These are phyloP conservation scores for Beauveria caledonica DNA, from an alignment of 2,329 filamentous ascomycete species.

Conservation along the genomic window DNA sequence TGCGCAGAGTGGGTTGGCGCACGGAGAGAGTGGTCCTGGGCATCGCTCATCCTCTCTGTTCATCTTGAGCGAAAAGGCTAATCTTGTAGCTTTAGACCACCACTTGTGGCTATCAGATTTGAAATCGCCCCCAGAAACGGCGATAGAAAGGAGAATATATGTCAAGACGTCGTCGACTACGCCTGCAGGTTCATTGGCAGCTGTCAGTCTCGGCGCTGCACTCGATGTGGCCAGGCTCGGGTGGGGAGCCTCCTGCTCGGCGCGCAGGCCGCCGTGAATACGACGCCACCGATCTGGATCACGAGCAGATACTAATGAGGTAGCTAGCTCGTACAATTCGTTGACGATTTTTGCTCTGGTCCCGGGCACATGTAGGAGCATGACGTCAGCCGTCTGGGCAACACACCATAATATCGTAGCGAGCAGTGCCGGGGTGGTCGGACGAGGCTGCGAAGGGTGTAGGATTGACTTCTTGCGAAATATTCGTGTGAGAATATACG, in stretches of 20 bases:
- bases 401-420: constrained; percentile 40
- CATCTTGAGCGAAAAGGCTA: constrained; percentile 30
- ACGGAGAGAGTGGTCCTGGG: constrained; percentile 20
- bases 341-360: constrained; percentile 31
- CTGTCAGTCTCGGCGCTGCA: constrained; percentile 22
- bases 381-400: constrained; percentile 38
- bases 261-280: constrained; percentile 26
- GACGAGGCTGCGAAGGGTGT: constrained; percentile 30
- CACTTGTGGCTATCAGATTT: constrained; percentile 40
- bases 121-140: constrained; percentile 39
- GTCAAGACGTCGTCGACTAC: constrained; percentile 36
- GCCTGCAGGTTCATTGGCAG: constrained; percentile 27
- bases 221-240: constrained; percentile 17
- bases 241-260: constrained; percentile 24
- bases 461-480: constrained; percentile 37
- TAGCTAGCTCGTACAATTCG: constrained; percentile 29
- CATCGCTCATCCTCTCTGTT: constrained; percentile 30
- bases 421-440: constrained; percentile 35
- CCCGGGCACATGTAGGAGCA: constrained; percentile 32
- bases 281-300: constrained; percentile 30
- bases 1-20: constrained; percentile 24
- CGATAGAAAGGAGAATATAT: constrained; percentile 35
- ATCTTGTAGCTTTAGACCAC: constrained; percentile 35
- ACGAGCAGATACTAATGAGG: constrained; percentile 25
- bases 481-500: constrained; percentile 39